Conservation (phyloP, 768 basidiomycete genomes). For the Xerocomellus amylosporus region DNA sequence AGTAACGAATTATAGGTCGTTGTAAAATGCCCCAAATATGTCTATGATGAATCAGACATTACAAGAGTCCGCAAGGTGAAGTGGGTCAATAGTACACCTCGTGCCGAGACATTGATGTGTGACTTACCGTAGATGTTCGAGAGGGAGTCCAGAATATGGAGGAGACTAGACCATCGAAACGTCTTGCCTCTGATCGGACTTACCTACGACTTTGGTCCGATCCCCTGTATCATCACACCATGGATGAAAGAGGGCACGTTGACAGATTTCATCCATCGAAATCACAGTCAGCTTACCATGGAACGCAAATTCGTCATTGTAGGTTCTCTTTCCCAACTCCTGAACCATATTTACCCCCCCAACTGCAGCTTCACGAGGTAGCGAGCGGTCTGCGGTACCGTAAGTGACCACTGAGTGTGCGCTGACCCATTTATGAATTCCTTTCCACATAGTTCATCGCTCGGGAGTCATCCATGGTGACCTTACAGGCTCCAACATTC, state of each 20-base stretch:
- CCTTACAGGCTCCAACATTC: conserved; percentile 14
- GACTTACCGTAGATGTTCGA: conserved; percentile 5
- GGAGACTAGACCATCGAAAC: conserved; percentile 5
- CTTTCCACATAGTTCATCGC: conserved; percentile 4
- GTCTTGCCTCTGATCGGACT: conserved; percentile 13
- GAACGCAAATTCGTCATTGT: conserved; percentile 5
- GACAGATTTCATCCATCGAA: conserved; percentile 7
- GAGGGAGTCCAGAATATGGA: conserved; percentile 4
- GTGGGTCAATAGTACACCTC: background rate
- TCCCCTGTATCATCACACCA: conserved; percentile 13
- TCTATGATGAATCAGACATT: background rate
- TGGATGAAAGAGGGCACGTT: conserved; percentile 13
- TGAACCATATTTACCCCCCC: background rate
- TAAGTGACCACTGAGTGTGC: background rate
- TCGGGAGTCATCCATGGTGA: conserved; percentile 14
- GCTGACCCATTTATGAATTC: background rate
- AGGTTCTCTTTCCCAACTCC: background rate
- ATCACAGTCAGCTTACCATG: background rate
- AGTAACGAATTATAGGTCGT: conserved; percentile 2
- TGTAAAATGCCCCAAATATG: conserved; percentile 9
- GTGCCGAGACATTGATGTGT: background rate
- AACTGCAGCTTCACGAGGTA: conserved; percentile 7
- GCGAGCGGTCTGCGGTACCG: conserved; percentile 12
- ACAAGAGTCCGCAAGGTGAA: conserved; percentile 8
- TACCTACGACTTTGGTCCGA: conserved; percentile 7